Evolutionary conservation across 768 basidiomycete species (phyloP).

Genomic region (Boletellus sp.): DNA sequence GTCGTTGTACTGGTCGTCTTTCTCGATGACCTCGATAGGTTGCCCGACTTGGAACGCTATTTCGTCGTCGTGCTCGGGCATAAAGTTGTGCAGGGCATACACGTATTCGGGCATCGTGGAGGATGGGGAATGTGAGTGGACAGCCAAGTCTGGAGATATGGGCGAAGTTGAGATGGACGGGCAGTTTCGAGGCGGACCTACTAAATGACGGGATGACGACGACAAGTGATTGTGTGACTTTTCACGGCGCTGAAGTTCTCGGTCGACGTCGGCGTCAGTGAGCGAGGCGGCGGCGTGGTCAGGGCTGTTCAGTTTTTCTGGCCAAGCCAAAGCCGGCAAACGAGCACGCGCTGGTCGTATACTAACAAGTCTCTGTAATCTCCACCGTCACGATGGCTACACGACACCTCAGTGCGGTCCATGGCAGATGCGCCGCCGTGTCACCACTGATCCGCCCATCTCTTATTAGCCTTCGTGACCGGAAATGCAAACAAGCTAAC

Average conservation of each 20-base stretch:
- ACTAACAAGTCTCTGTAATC: neutral
- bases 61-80: constrained; percentile 93
- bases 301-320: neutral
- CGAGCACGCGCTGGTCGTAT: neutral
- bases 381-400: constrained; percentile 15
- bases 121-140: neutral
- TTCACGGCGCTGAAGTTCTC: constrained; percentile 5
- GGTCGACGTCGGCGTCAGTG: constrained; percentile 16
- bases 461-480: constrained; percentile 80
- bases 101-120: constrained; percentile 73
- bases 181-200: neutral
- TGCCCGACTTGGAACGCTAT: constrained; percentile 82
- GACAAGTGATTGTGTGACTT: constrained; percentile 1
- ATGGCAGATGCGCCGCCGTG: neutral
- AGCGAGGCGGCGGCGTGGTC: constrained; percentile 4
- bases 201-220: neutral
- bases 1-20: constrained; percentile 88
- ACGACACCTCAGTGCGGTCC: constrained; percentile 23
- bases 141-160: neutral
- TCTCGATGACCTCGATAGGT: constrained; percentile 84
- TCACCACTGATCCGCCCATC: constrained; percentile 9
- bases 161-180: neutral
- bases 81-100: constrained; percentile 83
- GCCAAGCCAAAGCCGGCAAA: neutral
- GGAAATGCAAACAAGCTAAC: constrained; percentile 90